phyloP scores from a whole-genome alignment of 345 rosid species.

The Rhodamnia rubescens region DNA sequence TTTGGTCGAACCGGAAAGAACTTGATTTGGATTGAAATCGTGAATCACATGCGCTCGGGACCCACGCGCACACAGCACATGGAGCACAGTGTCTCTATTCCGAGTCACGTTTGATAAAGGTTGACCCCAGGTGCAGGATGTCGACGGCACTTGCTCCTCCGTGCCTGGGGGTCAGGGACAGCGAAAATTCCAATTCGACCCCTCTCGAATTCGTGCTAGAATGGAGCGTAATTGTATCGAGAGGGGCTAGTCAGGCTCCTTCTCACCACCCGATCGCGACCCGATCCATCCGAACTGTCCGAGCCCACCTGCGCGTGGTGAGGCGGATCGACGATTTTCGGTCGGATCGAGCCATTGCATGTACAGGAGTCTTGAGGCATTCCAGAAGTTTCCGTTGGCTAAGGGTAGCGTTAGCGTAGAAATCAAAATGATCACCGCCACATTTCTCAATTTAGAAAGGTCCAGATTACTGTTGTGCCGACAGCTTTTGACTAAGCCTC shows the following conservation, averaged over 20 bases:
- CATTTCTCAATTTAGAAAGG: not conserved
- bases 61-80: accelerated
- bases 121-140: not conserved
- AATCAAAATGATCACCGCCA: not conserved
- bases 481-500: not conserved
- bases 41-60: not conserved
- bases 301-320: too few species aligned
- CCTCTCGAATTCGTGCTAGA: too few species aligned
- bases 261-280: too few species aligned
- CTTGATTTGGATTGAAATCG: not conserved
- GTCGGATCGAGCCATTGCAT: not conserved
- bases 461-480: not conserved
- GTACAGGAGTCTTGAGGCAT: too few species aligned
- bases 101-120: not conserved
- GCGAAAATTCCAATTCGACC: too few species aligned
- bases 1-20: not conserved
- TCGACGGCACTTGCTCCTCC: not conserved
- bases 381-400: not conserved
- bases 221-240: too few species aligned
- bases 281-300: too few species aligned
- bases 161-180: too few species aligned
- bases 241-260: too few species aligned
- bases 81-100: not conserved
- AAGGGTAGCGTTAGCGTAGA: not conserved
- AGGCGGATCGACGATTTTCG: too few species aligned